phyloP scores from a whole-genome alignment of 371 early-diverging fungal genomes.

The Mucor mucedo region DNA sequence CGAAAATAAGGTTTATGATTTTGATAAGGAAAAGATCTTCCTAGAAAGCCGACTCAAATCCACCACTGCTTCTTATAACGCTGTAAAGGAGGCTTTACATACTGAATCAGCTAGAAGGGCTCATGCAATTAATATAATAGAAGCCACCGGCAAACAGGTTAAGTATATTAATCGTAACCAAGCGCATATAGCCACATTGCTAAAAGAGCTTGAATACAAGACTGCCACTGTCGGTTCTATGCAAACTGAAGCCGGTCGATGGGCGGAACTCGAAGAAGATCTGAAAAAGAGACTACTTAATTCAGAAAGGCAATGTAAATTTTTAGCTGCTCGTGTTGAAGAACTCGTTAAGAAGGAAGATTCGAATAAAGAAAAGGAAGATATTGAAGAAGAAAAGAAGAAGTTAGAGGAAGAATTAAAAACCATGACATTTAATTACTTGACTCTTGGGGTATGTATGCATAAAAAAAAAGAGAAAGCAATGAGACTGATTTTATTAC shows the following conservation, averaged over 20 bases:
- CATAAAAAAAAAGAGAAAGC: background rate
- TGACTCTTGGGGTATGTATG: constrained; percentile 15
- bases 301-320: constrained; percentile 7
- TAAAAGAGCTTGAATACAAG: constrained; percentile 13
- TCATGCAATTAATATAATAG: constrained; percentile 9
- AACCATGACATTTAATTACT: constrained; percentile 6
- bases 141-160: constrained; percentile 9
- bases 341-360: constrained; percentile 8
- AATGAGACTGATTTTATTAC: background rate
- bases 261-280: constrained; percentile 5
- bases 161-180: background rate
- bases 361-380: constrained; percentile 12
- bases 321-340: constrained; percentile 1
- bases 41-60: constrained; percentile 4
- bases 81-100: background rate
- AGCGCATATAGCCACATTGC: constrained; percentile 8
- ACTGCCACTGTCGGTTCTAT: constrained; percentile 1
- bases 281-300: constrained; percentile 10
- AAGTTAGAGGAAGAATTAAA: constrained; percentile 19
- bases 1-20: background rate
- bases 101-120: constrained; percentile 5
- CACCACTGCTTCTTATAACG: constrained; percentile 8
- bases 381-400: constrained; percentile 7
- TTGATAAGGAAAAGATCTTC: constrained; percentile 7
- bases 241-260: constrained; percentile 14